phyloP scores from a whole-genome alignment of 2,329 filamentous ascomycete species.

The Botrytis pseudocinerea region DNA sequence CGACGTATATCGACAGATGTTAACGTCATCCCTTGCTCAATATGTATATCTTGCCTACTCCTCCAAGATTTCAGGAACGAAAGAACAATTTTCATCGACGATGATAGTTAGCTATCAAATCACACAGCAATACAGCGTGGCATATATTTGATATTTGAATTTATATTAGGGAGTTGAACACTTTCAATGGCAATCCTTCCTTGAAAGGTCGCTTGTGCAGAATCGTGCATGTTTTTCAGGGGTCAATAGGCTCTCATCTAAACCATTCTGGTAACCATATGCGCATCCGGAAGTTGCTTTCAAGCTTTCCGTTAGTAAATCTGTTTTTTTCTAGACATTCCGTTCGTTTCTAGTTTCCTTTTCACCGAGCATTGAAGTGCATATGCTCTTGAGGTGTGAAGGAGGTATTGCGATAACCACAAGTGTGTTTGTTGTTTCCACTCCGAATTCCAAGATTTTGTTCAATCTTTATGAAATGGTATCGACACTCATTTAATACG shows the following conservation, averaged over 20 bases:
- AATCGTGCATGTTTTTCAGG: not conserved
- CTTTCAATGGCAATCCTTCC: constrained; percentile 8
- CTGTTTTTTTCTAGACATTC: not conserved
- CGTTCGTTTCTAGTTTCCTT: not conserved
- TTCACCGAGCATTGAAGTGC: not conserved
- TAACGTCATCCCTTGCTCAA: constrained; percentile 6
- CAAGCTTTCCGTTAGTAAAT: not conserved
- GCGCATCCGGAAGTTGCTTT: not conserved
- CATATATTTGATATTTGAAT: not conserved
- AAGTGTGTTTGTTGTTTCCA: constrained; percentile 7
- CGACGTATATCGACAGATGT: not conserved
- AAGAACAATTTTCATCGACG: not conserved
- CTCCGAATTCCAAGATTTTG: constrained; percentile 1
- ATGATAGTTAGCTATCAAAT: constrained; percentile 8
- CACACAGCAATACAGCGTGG: not conserved
- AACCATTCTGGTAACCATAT: not conserved
- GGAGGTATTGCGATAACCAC: not conserved
- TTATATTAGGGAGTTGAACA: not conserved
- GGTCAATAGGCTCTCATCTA: constrained; percentile 10
- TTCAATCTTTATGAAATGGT: not conserved
- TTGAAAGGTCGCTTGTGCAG: constrained; percentile 8
- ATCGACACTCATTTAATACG: not conserved
- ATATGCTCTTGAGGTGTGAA: not conserved
- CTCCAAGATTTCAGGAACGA: not conserved
- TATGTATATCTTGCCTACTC: constrained; percentile 14